Evolutionary conservation across 2,329 filamentous ascomycete species (phyloP).

Genomic region (Hypoxylon sp.): DNA sequence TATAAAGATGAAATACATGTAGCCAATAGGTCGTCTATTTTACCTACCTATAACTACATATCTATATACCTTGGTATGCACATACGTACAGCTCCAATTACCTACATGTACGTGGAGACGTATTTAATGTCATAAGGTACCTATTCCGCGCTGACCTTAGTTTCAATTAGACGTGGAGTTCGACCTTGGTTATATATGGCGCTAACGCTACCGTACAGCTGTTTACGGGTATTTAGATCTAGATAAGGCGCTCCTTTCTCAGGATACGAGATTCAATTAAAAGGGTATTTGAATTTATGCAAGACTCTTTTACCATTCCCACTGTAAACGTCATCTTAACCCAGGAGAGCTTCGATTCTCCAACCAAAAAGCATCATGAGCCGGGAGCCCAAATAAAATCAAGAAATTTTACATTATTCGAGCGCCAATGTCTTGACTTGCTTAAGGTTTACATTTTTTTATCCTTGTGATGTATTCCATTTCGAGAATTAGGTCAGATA

Average conservation of each 20-base stretch:
- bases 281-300: slow-evolving; percentile 1
- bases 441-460: not conserved
- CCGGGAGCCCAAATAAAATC: slow-evolving; percentile 6
- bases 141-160: no score
- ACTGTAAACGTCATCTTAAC: slow-evolving; percentile 25
- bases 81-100: not conserved
- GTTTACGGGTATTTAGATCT: no score
- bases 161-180: no score
- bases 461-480: not conserved
- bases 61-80: not conserved
- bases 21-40: not conserved
- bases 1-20: not conserved
- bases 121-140: no score
- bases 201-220: no score
- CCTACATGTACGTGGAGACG: no score
- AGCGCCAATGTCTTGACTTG: slow-evolving; percentile 1
- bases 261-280: slow-evolving; percentile 4
- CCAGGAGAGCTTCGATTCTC: slow-evolving; percentile 17
- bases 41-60: not conserved
- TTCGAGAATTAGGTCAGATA: not conserved
- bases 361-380: slow-evolving; percentile 29
- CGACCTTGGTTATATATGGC: no score
- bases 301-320: slow-evolving; percentile 1
- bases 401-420: slow-evolving; percentile 14
- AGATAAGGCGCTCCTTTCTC: no score